Evolutionary conservation across 2,329 filamentous ascomycete genomes (phyloP), one percentile per base, ranked within the genome.

Genomic region (Aotearoamyces nothofagi): DNA sequence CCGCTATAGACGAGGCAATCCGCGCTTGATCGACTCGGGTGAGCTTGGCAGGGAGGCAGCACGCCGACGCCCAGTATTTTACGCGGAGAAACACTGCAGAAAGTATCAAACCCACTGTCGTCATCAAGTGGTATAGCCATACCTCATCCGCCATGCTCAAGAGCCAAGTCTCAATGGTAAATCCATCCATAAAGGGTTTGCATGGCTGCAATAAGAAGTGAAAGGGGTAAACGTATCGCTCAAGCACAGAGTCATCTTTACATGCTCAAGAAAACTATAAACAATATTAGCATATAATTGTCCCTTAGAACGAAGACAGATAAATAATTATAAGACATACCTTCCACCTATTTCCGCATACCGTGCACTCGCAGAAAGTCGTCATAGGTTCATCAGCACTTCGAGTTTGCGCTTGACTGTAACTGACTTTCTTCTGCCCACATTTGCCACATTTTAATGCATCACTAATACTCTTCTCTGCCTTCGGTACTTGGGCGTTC

Each of bases 371-470:
- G 56, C 74, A 79, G 52, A 79, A 79, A 19, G 74, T 79, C 36
- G 74, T 79, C 74, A 79, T 79, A 41, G 87, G 87, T 58, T 96
- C 90, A 68, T 98, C 90, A 40, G 90, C 90, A 59, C 73, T 80
- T 39, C 90, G 69, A 10, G 90, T 98, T 63, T 98, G 90, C 4
- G 90, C 90, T 58, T 98, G 90, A 27, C 73, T 83, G 57, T 98
- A 98, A 55, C 78, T 84, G 49, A 96, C 90, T 63, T 83, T 86
- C 63, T 80, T 86, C 66, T 92, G 68, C 45, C 80, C 80, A 58
- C 90, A 98, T 55, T 84, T 86, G 48, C 83, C 72, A 58, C 90
- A 98, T 56, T 82, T 77, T 47, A 96, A 66, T 33, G 77, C 81
- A 50, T 79, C 78, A 51, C 77, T 84, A 57, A 94, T 83, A 50